These are phyloP conservation scores for Ambrosia hybrid DNA, from an alignment of 140 eudicot genomes.

Conservation along the genomic window DNA sequence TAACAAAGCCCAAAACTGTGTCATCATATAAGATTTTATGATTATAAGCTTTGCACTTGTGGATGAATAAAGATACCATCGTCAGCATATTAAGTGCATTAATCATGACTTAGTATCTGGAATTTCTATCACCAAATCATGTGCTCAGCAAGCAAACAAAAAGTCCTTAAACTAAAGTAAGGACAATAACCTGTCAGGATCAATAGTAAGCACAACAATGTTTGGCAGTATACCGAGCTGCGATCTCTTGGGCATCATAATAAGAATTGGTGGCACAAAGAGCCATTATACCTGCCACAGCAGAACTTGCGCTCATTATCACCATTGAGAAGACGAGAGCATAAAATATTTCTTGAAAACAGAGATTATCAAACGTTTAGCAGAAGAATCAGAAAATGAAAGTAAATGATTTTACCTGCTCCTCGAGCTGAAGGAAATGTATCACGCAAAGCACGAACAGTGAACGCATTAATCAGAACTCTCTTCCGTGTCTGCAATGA, in stretches of 20 bases:
- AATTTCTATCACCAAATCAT: too few relatives aligned
- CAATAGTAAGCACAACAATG: constrained; percentile 87
- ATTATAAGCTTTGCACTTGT: constrained; percentile 1
- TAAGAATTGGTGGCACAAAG: constrained; percentile 82
- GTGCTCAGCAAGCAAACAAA: background rate
- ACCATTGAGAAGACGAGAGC: background rate
- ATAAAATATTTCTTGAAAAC: background rate
- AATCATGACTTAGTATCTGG: too few relatives aligned
- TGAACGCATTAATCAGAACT: constrained; percentile 94
- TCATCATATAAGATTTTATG: background rate
- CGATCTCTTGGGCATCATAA: constrained; percentile 88
- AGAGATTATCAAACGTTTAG: background rate
- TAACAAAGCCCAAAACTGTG: background rate
- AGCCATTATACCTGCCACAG: constrained; percentile 88
- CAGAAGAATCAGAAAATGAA: background rate
- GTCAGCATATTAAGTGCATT: too few relatives aligned
- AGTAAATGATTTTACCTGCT: constrained; percentile 59
- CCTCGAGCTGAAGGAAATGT: constrained; percentile 95
- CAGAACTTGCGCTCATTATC: constrained; percentile 20
- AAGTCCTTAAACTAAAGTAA: constrained; percentile 1
- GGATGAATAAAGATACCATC: background rate
- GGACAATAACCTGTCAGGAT: constrained; percentile 85
- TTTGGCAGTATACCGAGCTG: constrained; percentile 88
- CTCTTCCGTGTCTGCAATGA: constrained; percentile 83
- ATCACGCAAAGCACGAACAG: constrained; percentile 98